Evolutionary conservation across 176 grass and related monocot species (phyloP).

Genomic region (Carex pumila): DNA sequence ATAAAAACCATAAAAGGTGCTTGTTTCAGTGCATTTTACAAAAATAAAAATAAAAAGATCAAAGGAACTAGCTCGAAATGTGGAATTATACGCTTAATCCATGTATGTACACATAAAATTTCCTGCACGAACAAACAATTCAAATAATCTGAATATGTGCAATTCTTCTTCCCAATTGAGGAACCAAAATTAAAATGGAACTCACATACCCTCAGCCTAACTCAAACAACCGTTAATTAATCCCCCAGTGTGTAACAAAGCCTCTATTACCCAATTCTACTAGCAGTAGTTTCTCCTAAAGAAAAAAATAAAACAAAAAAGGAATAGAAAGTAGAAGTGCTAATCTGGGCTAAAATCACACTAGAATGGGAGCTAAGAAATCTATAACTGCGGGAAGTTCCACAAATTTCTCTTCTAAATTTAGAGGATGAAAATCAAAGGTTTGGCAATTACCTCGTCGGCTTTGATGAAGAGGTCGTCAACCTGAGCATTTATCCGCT

Average conservation of each 20-base stretch:
- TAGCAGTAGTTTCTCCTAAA: neutral
- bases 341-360: neutral
- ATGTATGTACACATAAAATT: neutral
- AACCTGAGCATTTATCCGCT: neutral
- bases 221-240: neutral
- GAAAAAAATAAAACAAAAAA: too few species aligned
- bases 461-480: neutral
- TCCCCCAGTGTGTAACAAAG: neutral
- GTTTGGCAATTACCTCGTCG: constrained; percentile 11
- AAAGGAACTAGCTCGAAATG: neutral
- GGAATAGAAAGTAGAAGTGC: neutral
- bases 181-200: neutral
- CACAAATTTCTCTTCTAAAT: neutral
- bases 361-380: neutral
- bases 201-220: neutral
- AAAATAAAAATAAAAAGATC: neutral
- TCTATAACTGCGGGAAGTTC: neutral
- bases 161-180: neutral
- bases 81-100: neutral
- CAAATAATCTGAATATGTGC: neutral
- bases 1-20: neutral
- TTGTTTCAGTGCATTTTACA: neutral
- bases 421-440: neutral
- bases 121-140: neutral
- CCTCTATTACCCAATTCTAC: neutral